Percentiles rank a stretch among this genome's conserved stretches.
Conservation (phyloP, 1,284 basidiomycete genomes). For the Ustilago crameri region DNA sequence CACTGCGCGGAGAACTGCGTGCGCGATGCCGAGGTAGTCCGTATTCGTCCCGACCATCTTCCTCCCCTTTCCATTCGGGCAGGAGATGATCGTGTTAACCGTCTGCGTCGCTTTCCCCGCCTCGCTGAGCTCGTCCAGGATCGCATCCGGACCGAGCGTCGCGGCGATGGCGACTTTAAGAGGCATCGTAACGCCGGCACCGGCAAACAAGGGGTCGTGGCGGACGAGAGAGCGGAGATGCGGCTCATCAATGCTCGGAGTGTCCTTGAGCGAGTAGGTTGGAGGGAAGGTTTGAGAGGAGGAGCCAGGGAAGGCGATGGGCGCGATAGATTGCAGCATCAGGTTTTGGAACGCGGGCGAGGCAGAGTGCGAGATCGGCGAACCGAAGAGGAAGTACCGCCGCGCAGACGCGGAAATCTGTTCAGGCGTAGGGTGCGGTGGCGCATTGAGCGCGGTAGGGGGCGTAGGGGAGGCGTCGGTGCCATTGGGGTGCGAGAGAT, state of each 20-base stretch:
- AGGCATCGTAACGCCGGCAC: conserved; percentile 53
- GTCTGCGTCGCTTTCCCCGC: conserved; percentile 45
- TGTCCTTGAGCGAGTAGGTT: conserved; percentile 52
- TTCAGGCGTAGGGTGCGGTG: conserved; percentile 44
- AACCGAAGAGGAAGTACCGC: conserved; percentile 53
- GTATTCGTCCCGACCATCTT: conserved; percentile 58
- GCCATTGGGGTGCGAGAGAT: conserved; percentile 12
- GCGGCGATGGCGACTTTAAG: conserved; percentile 50
- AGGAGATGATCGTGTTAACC: conserved; percentile 55
- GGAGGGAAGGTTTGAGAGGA: conserved; percentile 23
- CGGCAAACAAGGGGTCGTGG: conserved; percentile 47
- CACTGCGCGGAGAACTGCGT: conserved; percentile 42
- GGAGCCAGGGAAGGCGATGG: conserved; percentile 24
- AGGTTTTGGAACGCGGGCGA: conserved; percentile 55
- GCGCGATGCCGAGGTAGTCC: conserved; percentile 51
- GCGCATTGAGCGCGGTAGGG: conserved; percentile 9
- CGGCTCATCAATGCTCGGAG: conserved; percentile 42
- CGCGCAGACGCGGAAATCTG: conserved; percentile 39
- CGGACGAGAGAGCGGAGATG: conserved; percentile 38
- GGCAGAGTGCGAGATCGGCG: conserved; percentile 55
- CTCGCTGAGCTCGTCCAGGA: conserved; percentile 52
- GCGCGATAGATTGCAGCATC: conserved; percentile 42
- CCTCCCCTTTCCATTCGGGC: conserved; percentile 16
- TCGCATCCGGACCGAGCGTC: conserved; percentile 22
- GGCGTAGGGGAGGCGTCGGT: not conserved